A percentile compares a stretch with the other conserved stretches of the same genome.
phyloP scores from a whole-genome alignment of 371 early-diverging fungal genomes.

The Mucor indicus region DNA sequence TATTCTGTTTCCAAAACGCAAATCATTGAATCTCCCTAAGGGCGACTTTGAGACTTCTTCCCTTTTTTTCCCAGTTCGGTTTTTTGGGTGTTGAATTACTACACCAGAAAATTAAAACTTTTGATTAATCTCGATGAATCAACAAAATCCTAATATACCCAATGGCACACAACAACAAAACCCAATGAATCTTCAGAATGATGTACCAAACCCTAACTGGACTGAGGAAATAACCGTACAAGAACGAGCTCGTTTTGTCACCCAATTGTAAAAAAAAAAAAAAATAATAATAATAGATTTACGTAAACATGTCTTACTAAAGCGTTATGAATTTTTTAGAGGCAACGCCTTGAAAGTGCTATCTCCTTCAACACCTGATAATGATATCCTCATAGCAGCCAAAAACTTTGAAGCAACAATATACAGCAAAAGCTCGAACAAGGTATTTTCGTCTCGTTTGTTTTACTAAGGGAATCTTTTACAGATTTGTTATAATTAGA shows the following conservation, averaged over 20 bases:
- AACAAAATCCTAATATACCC: slow-evolving; percentile 24
- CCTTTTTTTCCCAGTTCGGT: no score
- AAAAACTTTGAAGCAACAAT: slow-evolving; percentile 38
- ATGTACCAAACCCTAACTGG: slow-evolving; percentile 30
- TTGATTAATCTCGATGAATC: no score
- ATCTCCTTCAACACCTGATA: slow-evolving; percentile 39
- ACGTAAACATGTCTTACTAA: no score
- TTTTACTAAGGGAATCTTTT: neutral
- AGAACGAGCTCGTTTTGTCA: slow-evolving; percentile 29
- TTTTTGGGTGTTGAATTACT: no score
- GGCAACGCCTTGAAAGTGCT: slow-evolving; percentile 39
- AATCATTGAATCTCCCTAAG: no score
- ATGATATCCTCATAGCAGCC: slow-evolving; percentile 44
- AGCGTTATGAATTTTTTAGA: slow-evolving; percentile 17
- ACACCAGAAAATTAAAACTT: no score
- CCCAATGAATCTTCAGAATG: slow-evolving; percentile 14
- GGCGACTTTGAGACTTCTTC: no score
- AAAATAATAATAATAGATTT: no score
- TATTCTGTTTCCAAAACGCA: no score
- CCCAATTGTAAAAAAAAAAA: slow-evolving; percentile 17
- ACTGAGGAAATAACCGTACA: slow-evolving; percentile 30
- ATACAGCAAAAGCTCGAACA: slow-evolving; percentile 35
- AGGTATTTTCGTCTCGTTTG: no score
- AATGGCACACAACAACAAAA: slow-evolving; percentile 13
- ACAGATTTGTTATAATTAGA: slow-evolving; percentile 9